Conservation (phyloP, 1,284 basidiomycete genomes). For the Trichosporon ovoides region DNA sequence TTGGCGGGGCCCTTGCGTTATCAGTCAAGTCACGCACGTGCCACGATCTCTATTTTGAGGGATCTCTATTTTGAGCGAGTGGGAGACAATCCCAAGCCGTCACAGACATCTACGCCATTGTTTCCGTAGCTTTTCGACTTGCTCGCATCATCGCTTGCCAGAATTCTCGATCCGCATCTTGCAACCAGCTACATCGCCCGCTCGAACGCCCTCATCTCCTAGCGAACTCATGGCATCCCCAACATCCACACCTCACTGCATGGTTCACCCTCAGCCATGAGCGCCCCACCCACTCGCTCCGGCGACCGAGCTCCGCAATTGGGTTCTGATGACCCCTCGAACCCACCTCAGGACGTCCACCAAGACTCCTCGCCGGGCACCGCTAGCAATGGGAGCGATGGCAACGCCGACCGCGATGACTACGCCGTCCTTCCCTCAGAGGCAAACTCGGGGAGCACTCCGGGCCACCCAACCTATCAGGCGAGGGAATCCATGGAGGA, state of each 20-base stretch:
- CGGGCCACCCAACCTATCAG: background rate
- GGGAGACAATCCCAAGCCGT: background rate
- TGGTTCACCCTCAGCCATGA: background rate
- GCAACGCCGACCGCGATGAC: background rate
- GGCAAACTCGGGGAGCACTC: background rate
- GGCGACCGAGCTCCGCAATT: background rate
- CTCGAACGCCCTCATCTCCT: background rate
- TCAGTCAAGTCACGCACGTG: background rate
- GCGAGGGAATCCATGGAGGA: background rate
- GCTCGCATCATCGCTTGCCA: background rate
- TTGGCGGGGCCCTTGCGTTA: too few relatives aligned
- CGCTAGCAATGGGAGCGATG: background rate
- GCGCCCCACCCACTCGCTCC: background rate
- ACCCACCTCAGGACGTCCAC: background rate
- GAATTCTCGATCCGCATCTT: background rate
- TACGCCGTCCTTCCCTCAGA: background rate
- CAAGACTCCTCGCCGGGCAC: background rate
- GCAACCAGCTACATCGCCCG: background rate
- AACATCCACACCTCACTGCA: background rate
- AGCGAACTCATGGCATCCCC: background rate
- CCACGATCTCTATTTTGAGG: conserved; percentile 3
- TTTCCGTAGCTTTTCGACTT: too few relatives aligned
- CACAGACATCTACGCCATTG: too few relatives aligned
- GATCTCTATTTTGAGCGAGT: background rate
- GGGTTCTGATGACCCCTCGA: background rate